phyloP scores from a whole-genome alignment of 768 basidiomycete genomes.

The Russula vinacea region DNA sequence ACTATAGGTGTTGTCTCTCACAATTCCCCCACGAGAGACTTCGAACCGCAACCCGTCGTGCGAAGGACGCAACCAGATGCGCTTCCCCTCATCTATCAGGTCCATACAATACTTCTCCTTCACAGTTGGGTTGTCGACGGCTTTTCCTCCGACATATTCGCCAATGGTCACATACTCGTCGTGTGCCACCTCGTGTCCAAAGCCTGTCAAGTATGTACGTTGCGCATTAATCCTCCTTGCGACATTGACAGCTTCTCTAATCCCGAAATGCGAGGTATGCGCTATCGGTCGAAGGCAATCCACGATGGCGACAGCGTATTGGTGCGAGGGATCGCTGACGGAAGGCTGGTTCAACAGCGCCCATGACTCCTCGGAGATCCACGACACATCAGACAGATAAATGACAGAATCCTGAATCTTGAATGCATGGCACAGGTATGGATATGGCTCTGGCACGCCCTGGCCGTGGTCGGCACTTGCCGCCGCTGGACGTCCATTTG shows the following conservation, averaged over 20 bases:
- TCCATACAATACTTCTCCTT: slow-evolving; percentile 45
- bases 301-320: slow-evolving; percentile 60
- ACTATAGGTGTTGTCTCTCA: slow-evolving; percentile 54
- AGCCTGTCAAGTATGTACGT: slow-evolving; percentile 71
- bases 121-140: slow-evolving; percentile 33
- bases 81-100: slow-evolving; percentile 47
- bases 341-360: slow-evolving; percentile 39
- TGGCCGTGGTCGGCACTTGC: slow-evolving; percentile 2
- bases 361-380: slow-evolving; percentile 76
- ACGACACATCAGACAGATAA: slow-evolving; percentile 81
- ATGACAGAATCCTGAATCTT: slow-evolving; percentile 60
- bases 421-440: slow-evolving; percentile 69
- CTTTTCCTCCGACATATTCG: slow-evolving; percentile 45
- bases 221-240: slow-evolving; percentile 56
- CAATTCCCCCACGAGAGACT: slow-evolving; percentile 42
- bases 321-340: slow-evolving; percentile 32
- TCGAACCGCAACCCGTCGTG: slow-evolving; percentile 69
- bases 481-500: slow-evolving; percentile 13
- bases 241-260: slow-evolving; percentile 56
- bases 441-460: slow-evolving; percentile 41
- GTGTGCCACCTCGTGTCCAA: slow-evolving; percentile 73
- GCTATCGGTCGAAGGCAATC: slow-evolving; percentile 67
- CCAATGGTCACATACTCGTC: slow-evolving; percentile 71
- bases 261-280: slow-evolving; percentile 78
- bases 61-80: slow-evolving; percentile 65